Conservation (phyloP, 371 early-diverging fungal genomes). For the Circinella umbellata region DNA sequence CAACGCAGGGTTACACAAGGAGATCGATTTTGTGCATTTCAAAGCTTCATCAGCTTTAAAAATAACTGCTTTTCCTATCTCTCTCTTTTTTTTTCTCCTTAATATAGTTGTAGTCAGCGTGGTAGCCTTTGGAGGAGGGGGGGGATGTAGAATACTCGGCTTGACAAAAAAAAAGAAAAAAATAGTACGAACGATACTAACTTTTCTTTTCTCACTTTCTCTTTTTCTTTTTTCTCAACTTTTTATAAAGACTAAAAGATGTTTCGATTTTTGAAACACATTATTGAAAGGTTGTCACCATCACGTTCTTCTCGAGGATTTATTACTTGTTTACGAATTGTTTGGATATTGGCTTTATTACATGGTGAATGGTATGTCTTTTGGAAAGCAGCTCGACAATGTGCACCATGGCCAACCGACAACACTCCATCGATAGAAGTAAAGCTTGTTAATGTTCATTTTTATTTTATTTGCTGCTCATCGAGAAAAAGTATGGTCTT, state of each 20-base stretch:
- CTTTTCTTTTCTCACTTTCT: background rate
- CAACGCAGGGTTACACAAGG: no score
- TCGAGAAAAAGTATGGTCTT: slow-evolving; percentile 2
- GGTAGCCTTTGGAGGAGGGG: no score
- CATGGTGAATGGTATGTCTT: slow-evolving; percentile 30
- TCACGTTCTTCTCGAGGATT: slow-evolving; percentile 10
- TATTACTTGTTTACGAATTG: slow-evolving; percentile 14
- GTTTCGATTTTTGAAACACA: slow-evolving; percentile 7
- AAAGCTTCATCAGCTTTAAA: no score
- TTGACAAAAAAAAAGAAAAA: no score
- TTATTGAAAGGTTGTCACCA: slow-evolving; percentile 10
- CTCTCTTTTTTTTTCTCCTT: no score
- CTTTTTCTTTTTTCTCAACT: background rate
- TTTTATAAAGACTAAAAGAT: background rate
- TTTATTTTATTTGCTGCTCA: no score
- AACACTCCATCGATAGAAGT: background rate
- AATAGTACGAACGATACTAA: background rate
- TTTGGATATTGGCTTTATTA: slow-evolving; percentile 27
- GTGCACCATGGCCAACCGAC: slow-evolving; percentile 25
- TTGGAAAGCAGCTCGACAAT: slow-evolving; percentile 25
- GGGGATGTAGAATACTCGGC: no score
- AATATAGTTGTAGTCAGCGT: no score
- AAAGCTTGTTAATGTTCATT: background rate
- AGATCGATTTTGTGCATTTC: no score
- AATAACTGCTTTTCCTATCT: no score